phyloP scores from a whole-genome alignment of 805 yeast genomes.

The Candida coleopterorum region DNA sequence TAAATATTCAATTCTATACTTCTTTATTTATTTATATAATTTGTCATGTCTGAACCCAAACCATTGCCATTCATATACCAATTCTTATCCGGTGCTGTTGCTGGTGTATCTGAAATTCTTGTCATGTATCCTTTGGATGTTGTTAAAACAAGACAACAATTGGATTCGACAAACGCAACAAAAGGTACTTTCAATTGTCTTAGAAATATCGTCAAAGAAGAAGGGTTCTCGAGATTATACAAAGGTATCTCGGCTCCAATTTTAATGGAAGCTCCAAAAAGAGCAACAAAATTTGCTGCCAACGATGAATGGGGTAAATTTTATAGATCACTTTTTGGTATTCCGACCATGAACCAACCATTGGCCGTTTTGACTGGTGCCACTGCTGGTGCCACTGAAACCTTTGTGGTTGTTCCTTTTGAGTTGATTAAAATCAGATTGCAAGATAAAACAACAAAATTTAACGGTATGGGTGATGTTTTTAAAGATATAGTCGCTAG shows the following conservation, averaged over 20 bases:
- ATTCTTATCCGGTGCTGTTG: slow-evolving; percentile 87
- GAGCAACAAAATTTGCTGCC: slow-evolving; percentile 98
- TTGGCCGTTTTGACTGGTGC: slow-evolving; percentile 93
- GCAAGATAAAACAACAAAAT: slow-evolving; percentile 82
- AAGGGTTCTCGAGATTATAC: slow-evolving; percentile 80
- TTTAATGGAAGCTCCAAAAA: slow-evolving; percentile 98
- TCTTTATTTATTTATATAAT: no score
- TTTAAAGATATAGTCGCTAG: slow-evolving; percentile 62
- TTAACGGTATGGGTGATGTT: slow-evolving; percentile 81
- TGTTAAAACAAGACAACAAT: slow-evolving; percentile 93
- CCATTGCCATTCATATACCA: slow-evolving; percentile 84
- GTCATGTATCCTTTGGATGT: slow-evolving; percentile 97
- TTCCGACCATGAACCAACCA: slow-evolving; percentile 67
- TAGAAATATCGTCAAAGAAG: slow-evolving; percentile 75
- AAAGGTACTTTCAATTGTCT: slow-evolving; percentile 82
- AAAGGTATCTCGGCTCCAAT: slow-evolving; percentile 96
- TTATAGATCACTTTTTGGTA: slow-evolving; percentile 68
- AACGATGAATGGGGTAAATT: slow-evolving; percentile 94
- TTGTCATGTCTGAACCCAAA: slow-evolving; percentile 16
- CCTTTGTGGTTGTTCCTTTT: slow-evolving; percentile 96
- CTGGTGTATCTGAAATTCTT: slow-evolving; percentile 94
- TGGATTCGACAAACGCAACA: slow-evolving; percentile 61
- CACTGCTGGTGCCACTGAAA: slow-evolving; percentile 95
- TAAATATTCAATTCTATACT: slow-evolving; percentile 1
- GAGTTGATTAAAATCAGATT: slow-evolving; percentile 92